Evolutionary conservation across 179 eudicot genomes (phyloP), one percentile per base, ranked within the genome.

Genomic region (Vitellaria paradoxa): DNA sequence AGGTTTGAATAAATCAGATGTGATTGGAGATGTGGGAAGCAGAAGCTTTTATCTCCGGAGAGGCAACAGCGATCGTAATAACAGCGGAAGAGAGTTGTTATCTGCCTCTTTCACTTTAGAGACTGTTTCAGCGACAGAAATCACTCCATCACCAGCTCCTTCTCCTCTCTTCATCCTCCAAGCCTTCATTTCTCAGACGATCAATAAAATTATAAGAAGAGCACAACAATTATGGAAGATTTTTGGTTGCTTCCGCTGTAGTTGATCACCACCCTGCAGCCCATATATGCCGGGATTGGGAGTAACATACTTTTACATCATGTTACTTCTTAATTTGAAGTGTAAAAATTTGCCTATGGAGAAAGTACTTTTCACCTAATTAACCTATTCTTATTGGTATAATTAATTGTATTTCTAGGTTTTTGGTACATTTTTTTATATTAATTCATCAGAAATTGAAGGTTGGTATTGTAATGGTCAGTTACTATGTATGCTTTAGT

Each of bases 41-140:
- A 88, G 97, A 76, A 88, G 87, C 78, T 94, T 94, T 68, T 94
- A 90, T 80, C 95, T 95, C 24, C 88, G 97, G 76, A 94, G 82
- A 82, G 77, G 82, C 30, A 74, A 21, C 21, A 72, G 73, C 55
- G 18, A 30, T 30, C 37, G 30, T 23, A 30, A 66, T 23, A 52
- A 69, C 47, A 52, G 60, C 10, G 83, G 72, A 50, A 78, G 13
- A 15, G 18, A n/a, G 40, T 53, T 49, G 26, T 55, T 50, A 0
- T n/a, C 74, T 56, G 40, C 74, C 13, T 70, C 76, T 26, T 37
- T 68, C 17, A 46, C 40, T 55, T 73, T 81, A 5, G 82, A 83
- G 1, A 78, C 24, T 13, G 59, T 55, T 70, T 67, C 67, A 10
- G 18, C n/a, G n/a, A 30, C 37, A 30, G 37, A 30, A 30, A 30